phyloP scores from a whole-genome alignment of 352 stramenopile species.

The Phytophthora pluvialis region DNA sequence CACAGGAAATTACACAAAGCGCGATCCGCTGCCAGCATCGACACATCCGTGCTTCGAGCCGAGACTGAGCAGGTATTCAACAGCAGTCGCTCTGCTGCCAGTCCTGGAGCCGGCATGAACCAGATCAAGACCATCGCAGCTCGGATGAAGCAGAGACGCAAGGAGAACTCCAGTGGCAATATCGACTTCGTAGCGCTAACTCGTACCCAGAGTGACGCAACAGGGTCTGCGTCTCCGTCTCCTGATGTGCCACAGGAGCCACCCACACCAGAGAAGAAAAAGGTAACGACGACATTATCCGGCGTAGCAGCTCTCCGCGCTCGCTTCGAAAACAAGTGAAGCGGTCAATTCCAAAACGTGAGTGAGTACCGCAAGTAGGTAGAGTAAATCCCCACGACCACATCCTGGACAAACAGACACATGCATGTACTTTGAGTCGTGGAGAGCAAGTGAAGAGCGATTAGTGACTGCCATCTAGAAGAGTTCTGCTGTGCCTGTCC shows the following conservation, averaged over 20 bases:
- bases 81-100: slow-evolving; percentile 19
- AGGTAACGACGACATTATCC: slow-evolving; percentile 36
- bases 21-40: slow-evolving; percentile 64
- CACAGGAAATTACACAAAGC: slow-evolving; percentile 56
- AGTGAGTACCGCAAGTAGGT: slow-evolving; percentile 5
- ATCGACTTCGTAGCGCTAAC: slow-evolving; percentile 36
- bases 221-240: slow-evolving; percentile 18
- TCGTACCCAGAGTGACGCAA: slow-evolving; percentile 35
- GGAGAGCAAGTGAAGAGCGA: slow-evolving; percentile 20
- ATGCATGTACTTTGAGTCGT: slow-evolving; percentile 9
- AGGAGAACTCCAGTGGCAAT: slow-evolving; percentile 31
- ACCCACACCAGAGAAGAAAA: slow-evolving; percentile 29
- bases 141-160: slow-evolving; percentile 77
- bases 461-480: slow-evolving; percentile 27
- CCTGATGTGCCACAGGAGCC: slow-evolving; percentile 10
- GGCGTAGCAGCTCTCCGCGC: slow-evolving; percentile 77
- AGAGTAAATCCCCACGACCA: slow-evolving; percentile 7
- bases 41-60: slow-evolving; percentile 47
- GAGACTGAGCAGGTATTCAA: slow-evolving; percentile 29
- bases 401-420: slow-evolving; percentile 5
- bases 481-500: background rate
- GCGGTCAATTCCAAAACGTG: slow-evolving; percentile 16
- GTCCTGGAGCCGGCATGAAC: slow-evolving; percentile 46
- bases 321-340: slow-evolving; percentile 72
- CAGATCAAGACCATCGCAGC: slow-evolving; percentile 78